Conservation (phyloP, 2,329 filamentous ascomycete genomes). For the Penicillium sp. region DNA sequence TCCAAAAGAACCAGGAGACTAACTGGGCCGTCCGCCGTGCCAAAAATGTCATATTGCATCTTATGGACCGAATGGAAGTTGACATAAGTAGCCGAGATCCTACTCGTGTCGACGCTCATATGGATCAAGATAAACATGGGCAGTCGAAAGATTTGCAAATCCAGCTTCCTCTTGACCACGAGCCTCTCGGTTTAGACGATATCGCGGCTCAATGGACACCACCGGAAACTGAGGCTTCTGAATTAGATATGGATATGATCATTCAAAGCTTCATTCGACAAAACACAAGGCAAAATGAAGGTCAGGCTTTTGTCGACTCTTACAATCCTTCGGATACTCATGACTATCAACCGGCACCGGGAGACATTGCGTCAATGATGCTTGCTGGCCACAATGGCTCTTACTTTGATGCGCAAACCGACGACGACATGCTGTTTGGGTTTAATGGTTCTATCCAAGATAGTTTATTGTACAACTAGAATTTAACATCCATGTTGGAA, state of each 20-base stretch:
- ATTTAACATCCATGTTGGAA: no score
- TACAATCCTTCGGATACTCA: not conserved
- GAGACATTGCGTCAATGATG: not conserved
- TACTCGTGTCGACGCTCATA: constrained; percentile 4
- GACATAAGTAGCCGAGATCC: constrained; percentile 10
- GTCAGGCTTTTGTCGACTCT: not conserved
- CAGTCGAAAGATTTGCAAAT: not conserved
- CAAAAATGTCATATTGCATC: constrained; percentile 46
- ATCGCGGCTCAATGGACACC: constrained; percentile 3
- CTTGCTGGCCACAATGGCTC: not conserved
- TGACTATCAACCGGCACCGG: not conserved
- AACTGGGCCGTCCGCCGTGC: constrained; percentile 54
- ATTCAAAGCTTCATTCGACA: constrained; percentile 33
- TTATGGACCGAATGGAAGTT: constrained; percentile 51
- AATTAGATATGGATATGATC: constrained; percentile 46
- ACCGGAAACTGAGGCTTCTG: constrained; percentile 29
- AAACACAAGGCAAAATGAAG: constrained; percentile 7
- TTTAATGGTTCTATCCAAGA: constrained; percentile 30
- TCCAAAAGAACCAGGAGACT: constrained; percentile 53
- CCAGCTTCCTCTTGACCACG: not conserved
- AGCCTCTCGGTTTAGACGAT: not conserved
- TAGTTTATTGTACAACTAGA: not conserved
- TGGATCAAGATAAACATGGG: not conserved
- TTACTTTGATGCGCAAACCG: constrained; percentile 6
- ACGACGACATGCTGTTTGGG: constrained; percentile 33